phyloP scores from a whole-genome alignment of 805 yeast species.

The Saturnispora quitensis region DNA sequence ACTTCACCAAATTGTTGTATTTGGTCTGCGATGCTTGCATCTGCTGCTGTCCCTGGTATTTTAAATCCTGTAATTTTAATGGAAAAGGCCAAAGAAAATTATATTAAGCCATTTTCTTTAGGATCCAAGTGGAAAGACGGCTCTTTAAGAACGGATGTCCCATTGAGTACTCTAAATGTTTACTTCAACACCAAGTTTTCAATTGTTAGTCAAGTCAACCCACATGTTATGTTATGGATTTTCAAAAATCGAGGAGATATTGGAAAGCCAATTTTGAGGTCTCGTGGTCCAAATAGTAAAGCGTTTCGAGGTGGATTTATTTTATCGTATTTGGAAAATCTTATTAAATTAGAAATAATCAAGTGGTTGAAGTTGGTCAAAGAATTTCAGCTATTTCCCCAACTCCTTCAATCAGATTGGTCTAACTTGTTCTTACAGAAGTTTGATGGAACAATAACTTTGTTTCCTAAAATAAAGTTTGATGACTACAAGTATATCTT shows the following conservation, averaged over 20 bases:
- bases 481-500: constrained; percentile 55
- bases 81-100: constrained; percentile 37
- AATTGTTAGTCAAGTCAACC: constrained; percentile 74
- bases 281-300: constrained; percentile 30
- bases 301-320: constrained; percentile 72
- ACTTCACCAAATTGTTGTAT: constrained; percentile 75
- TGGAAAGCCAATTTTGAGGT: constrained; percentile 64
- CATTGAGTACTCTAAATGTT: constrained; percentile 62
- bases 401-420: constrained; percentile 70
- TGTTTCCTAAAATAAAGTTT: constrained; percentile 60
- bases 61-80: constrained; percentile 70
- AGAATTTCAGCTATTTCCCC: constrained; percentile 58
- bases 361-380: constrained; percentile 67
- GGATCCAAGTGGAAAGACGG: constrained; percentile 79
- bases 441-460: constrained; percentile 66
- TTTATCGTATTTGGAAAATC: constrained; percentile 61
- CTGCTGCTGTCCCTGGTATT: constrained; percentile 79
- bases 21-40: constrained; percentile 72
- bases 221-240: constrained; percentile 68
- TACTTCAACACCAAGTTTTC: constrained; percentile 70
- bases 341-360: constrained; percentile 62
- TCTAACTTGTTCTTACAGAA: constrained; percentile 65
- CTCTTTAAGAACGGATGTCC: constrained; percentile 68
- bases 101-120: constrained; percentile 56
- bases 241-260: constrained; percentile 75